phyloP scores from a whole-genome alignment of 495 filamentous ascomycete species.

The Penicillium robsamsonii region DNA sequence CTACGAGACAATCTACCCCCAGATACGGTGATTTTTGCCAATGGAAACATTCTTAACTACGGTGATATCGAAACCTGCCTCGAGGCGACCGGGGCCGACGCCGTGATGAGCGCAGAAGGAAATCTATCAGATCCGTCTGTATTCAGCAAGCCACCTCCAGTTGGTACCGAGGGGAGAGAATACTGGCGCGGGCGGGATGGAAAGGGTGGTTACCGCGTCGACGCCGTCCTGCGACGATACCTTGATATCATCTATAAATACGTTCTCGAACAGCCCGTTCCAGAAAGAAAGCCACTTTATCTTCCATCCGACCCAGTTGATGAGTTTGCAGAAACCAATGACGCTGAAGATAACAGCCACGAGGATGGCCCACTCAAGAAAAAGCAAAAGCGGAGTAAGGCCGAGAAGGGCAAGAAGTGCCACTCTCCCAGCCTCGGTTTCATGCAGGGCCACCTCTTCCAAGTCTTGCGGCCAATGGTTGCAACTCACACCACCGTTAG shows the following conservation, averaged over 20 bases:
- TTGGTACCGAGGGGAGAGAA: slow-evolving; percentile 64
- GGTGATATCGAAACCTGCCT: slow-evolving; percentile 80
- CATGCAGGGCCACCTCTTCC: slow-evolving; percentile 92
- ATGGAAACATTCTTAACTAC: slow-evolving; percentile 86
- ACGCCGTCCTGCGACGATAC: slow-evolving; percentile 83
- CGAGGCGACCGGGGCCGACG: slow-evolving; percentile 83
- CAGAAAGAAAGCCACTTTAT: slow-evolving; percentile 68
- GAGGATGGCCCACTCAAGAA: slow-evolving; percentile 54
- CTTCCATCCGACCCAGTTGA: slow-evolving; percentile 60
- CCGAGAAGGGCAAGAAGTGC: slow-evolving; percentile 43
- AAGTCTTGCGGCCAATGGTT: slow-evolving; percentile 80
- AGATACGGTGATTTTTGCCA: slow-evolving; percentile 92
- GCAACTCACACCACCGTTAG: slow-evolving; percentile 74
- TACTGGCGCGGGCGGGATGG: slow-evolving; percentile 85
- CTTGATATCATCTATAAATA: slow-evolving; percentile 82
- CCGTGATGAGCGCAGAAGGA: slow-evolving; percentile 92
- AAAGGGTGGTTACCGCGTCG: slow-evolving; percentile 83
- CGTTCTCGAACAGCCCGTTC: slow-evolving; percentile 61
- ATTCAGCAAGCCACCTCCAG: slow-evolving; percentile 65
- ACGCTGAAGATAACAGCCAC: slow-evolving; percentile 33
- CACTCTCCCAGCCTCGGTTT: slow-evolving; percentile 71
- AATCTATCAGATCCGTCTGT: slow-evolving; percentile 88
- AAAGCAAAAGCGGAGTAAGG: slow-evolving; percentile 53
- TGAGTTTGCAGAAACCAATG: slow-evolving; percentile 30
- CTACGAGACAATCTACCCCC: slow-evolving; percentile 78